phyloP scores from a whole-genome alignment of 257 asterid species.

The Leptodermis oblonga region DNA sequence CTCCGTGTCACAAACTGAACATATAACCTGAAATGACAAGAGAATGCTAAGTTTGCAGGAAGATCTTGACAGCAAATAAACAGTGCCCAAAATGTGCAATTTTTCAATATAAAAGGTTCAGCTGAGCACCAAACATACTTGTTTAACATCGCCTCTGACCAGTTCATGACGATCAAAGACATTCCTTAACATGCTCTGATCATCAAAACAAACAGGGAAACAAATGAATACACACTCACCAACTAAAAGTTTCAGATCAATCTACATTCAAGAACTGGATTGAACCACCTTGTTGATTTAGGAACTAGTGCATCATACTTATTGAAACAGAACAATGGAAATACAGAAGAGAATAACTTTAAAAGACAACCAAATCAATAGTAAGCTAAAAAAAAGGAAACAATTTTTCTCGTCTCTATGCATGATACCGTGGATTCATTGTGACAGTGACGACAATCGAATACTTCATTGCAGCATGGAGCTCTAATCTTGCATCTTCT shows the following conservation, averaged over 20 bases:
- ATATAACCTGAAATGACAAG: constrained; percentile 65
- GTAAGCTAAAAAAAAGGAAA: not conserved
- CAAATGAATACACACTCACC: not conserved
- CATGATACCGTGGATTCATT: constrained; percentile 34
- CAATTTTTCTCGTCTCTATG: not conserved
- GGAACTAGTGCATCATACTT: not conserved
- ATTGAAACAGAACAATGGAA: not conserved
- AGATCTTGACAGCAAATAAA: not conserved
- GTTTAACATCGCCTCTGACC: constrained; percentile 69
- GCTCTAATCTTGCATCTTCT: constrained; percentile 48
- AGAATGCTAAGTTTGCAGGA: not conserved
- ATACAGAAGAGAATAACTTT: not conserved
- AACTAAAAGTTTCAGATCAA: not conserved
- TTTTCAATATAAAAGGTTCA: constrained; percentile 14
- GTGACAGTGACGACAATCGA: constrained; percentile 46
- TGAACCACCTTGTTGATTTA: not conserved
- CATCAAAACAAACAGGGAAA: constrained; percentile 18
- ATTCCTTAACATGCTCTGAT: constrained; percentile 54
- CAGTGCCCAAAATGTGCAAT: constrained; percentile 2
- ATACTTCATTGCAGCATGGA: constrained; percentile 46
- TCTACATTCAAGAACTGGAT: not conserved
- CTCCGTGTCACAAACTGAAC: constrained; percentile 94
- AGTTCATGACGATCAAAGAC: constrained; percentile 80
- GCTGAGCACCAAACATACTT: constrained; percentile 47
- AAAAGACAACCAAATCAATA: not conserved